Conservation (phyloP, 306 rosid species). For the Lithocarpus polystachyus region DNA sequence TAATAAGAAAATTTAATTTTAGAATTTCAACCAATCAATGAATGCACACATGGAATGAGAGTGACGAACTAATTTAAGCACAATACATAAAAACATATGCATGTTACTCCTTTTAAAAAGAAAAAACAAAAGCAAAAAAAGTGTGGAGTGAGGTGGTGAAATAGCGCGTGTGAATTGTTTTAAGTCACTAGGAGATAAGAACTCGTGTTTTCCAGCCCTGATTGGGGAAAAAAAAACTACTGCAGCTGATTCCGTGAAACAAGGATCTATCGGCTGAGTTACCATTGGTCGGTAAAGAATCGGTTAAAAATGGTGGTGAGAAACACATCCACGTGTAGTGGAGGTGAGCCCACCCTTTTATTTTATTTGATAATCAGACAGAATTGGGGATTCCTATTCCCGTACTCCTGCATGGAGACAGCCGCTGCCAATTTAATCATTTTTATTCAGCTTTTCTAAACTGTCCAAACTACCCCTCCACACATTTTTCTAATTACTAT, state of each 20-base stretch:
- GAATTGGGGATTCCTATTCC: background rate
- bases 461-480: conserved; percentile 28
- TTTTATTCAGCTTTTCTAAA: rapidly evolving
- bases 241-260: conserved; percentile 18
- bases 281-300: background rate
- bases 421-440: conserved; percentile 19
- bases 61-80: too few relatives aligned
- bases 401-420: conserved; percentile 28
- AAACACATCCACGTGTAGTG: conserved; percentile 45
- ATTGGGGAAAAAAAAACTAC: conserved; percentile 10
- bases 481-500: background rate
- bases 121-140: too few relatives aligned
- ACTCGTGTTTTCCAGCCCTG: background rate
- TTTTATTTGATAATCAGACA: background rate
- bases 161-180: background rate
- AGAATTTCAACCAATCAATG: too few relatives aligned
- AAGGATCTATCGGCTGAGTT: conserved; percentile 20
- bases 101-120: too few relatives aligned
- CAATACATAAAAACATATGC: too few relatives aligned
- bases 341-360: conserved; percentile 2
- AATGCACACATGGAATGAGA: too few relatives aligned
- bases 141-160: background rate
- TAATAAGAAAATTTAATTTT: too few relatives aligned
- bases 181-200: background rate
- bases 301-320: conserved; percentile 21